Conservation (phyloP, 2,329 filamentous ascomycete genomes). For the Lachnellula subtilissima region DNA sequence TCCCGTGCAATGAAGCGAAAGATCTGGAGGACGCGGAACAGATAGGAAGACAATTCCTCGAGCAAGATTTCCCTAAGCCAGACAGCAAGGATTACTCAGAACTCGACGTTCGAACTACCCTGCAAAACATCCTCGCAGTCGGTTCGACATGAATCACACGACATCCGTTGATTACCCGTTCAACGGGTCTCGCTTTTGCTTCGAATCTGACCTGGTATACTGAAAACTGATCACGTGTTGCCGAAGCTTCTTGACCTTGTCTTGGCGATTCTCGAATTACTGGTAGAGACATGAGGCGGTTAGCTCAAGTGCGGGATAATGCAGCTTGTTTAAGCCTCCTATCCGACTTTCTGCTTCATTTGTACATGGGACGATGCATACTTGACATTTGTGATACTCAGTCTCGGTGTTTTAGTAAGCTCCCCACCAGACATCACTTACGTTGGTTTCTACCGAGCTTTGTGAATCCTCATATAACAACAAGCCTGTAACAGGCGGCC, state of each 20-base stretch:
- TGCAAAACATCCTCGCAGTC: slow-evolving; percentile 25
- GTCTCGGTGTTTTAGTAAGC: neutral
- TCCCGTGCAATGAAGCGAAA: slow-evolving; percentile 59
- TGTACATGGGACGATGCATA: neutral
- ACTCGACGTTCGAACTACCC: slow-evolving; percentile 25
- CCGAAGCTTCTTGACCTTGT: neutral
- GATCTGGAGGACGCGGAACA: slow-evolving; percentile 63
- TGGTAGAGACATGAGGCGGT: neutral
- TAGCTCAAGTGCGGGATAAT: neutral
- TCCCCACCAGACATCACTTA: neutral
- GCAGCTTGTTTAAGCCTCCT: neutral
- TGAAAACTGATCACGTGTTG: neutral
- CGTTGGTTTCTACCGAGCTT: neutral
- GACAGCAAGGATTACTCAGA: slow-evolving; percentile 10
- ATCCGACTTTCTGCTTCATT: neutral
- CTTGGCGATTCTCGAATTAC: neutral
- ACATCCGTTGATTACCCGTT: neutral
- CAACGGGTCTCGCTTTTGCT: neutral
- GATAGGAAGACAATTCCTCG: slow-evolving; percentile 55
- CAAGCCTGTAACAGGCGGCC: neutral
- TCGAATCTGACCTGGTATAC: neutral
- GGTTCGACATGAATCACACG: slow-evolving; percentile 6
- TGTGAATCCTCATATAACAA: neutral
- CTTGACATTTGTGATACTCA: neutral
- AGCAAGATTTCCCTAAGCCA: slow-evolving; percentile 28